Base-by-base conservation (phyloP, 2,329 filamentous ascomycete genomes). In the Pseudofabraea citricarpa region DNA sequence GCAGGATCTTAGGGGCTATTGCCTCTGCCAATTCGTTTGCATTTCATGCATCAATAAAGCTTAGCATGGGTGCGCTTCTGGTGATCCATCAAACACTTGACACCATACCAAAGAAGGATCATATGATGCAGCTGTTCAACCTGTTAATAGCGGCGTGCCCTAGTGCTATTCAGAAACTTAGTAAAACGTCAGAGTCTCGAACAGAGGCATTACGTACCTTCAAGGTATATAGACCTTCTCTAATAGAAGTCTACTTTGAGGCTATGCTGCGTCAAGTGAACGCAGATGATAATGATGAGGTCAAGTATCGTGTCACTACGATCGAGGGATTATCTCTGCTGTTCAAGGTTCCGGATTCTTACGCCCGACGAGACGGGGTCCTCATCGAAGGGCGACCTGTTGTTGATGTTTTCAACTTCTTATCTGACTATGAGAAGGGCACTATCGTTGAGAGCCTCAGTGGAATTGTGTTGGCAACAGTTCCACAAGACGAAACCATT, bases 61-160 rank as follows among this genome's bases (percentile, higher is more conserved):
- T 29, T n/a, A 40, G 52, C 5, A 23, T 60, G 4, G 53, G 56
- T 6, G 36, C 43, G 4, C 22, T 58, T 5, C 31, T 52, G 29
- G 40, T 44, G 16, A 38, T 56, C 21, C 53, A 51, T 41, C 49
- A 56, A 36, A 48, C 46, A 21, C 20, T 52, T 2, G 48, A 47
- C n/a, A 31, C 50, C 1, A 53, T 43, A 13, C 41, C 45, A 1
- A 47, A 56, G 22, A 57, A 54, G 36, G 52, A 52, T 18, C 46
- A 51, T 3, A 27, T 60, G 2, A 32, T 62, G 6, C 48, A 44
- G 13, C 50, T 59, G 13, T 53, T 58, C n/a, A 61, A 59, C 26
- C 15, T 46, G 5, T 46, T 61, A 29, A 36, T 62, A 1, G 20
- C 22, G 24, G 40, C 40, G 10, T 35, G 29, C 15, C 20, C 29